Evolutionary conservation across 2,329 filamentous ascomycete species (phyloP).

Genomic region (Diplodia sapinea): DNA sequence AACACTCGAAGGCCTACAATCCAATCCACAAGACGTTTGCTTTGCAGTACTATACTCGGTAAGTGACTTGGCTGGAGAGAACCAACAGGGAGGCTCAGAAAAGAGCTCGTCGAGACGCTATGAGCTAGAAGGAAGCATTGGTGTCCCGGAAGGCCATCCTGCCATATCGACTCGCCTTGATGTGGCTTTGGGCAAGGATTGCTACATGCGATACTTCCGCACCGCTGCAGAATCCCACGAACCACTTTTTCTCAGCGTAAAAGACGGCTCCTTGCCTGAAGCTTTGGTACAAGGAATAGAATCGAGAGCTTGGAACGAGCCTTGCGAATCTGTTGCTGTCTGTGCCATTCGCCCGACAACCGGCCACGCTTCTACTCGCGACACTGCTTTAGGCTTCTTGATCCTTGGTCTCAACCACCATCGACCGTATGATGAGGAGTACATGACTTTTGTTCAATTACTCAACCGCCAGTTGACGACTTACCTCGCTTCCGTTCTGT

Average conservation of each 20-base stretch:
- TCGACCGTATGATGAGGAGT: conserved; percentile 44
- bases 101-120: conserved; percentile 40
- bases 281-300: conserved; percentile 43
- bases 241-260: conserved; percentile 38
- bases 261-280: conserved; percentile 40
- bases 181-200: conserved; percentile 23
- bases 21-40: conserved; percentile 41
- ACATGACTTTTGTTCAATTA: conserved; percentile 41
- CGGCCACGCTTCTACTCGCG: conserved; percentile 36
- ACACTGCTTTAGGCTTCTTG: conserved; percentile 41
- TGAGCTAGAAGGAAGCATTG: conserved; percentile 43
- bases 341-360: conserved; percentile 35
- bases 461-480: conserved; percentile 44
- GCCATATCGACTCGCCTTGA: conserved; percentile 29
- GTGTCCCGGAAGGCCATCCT: conserved; percentile 41
- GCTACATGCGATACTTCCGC: conserved; percentile 33
- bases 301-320: conserved; percentile 29
- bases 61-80: conserved; percentile 39
- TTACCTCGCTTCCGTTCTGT: conserved; percentile 44
- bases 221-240: conserved; percentile 42
- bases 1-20: conserved; percentile 37
- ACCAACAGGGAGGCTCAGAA: conserved; percentile 39
- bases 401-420: conserved; percentile 43
- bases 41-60: conserved; percentile 45
- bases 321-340: conserved; percentile 31